These are phyloP conservation scores for Physcomitrium patens DNA, from an alignment of 225 moss, liverwort and hornwort genomes.

Conservation along the genomic window DNA sequence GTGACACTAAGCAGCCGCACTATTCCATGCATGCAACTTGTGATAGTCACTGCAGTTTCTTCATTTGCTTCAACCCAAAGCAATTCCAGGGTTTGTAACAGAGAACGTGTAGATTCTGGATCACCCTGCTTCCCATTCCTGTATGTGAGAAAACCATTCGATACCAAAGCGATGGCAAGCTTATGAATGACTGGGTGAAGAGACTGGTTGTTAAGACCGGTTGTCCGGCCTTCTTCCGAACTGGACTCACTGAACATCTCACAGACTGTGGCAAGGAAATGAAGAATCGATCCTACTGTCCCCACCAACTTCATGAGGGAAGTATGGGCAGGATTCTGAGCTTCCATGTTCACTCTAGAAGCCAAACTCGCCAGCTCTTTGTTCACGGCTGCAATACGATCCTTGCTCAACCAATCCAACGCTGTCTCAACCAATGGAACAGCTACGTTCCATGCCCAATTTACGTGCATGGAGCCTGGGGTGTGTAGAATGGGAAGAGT, in stretches of 20 bases:
- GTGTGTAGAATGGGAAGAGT: slow-evolving; percentile 68
- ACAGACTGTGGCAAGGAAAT: slow-evolving; percentile 77
- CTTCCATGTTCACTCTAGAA: background rate
- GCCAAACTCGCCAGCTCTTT: slow-evolving; percentile 3
- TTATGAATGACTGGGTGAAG: slow-evolving; percentile 66
- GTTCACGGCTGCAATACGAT: slow-evolving; percentile 41
- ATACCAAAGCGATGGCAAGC: slow-evolving; percentile 63
- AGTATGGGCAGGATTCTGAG: background rate
- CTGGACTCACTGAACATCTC: slow-evolving; percentile 43
- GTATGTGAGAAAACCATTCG: slow-evolving; percentile 48
- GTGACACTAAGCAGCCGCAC: slow-evolving; percentile 65
- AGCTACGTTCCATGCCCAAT: slow-evolving; percentile 85
- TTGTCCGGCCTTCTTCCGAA: slow-evolving; percentile 13
- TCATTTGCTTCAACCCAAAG: slow-evolving; percentile 44
- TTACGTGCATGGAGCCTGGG: slow-evolving; percentile 37
- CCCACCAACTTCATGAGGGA: slow-evolving; percentile 42
- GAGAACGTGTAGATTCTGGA: slow-evolving; percentile 1
- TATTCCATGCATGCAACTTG: slow-evolving; percentile 58
- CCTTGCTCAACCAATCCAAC: slow-evolving; percentile 69
- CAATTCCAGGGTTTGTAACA: slow-evolving; percentile 45
- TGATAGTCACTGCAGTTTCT: slow-evolving; percentile 48
- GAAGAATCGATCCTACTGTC: slow-evolving; percentile 61
- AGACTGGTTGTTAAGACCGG: slow-evolving; percentile 32
- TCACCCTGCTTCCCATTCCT: background rate
- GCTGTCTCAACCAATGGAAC: slow-evolving; percentile 75